Evolutionary conservation across 345 rosid species (phyloP).

Genomic region (Hibiscus tridactylites): DNA sequence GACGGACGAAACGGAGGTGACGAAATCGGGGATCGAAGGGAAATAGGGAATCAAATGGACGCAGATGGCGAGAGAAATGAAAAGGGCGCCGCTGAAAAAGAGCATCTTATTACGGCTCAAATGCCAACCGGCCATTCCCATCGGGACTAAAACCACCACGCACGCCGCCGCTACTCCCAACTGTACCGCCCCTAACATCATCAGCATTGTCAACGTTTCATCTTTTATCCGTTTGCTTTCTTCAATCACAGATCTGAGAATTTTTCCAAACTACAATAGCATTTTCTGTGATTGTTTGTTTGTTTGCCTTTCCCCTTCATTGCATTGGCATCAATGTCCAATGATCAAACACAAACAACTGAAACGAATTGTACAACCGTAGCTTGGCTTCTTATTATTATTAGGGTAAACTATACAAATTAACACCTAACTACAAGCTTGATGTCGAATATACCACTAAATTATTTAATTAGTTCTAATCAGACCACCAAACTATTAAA

Average conservation of each 20-base stretch:
- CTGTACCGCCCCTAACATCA: background rate
- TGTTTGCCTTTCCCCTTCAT: background rate
- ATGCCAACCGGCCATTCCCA: constrained; percentile 2
- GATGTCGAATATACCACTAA: too few species aligned
- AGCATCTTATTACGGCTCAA: background rate
- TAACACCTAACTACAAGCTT: too few species aligned
- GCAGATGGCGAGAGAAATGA: background rate
- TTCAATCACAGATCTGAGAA: background rate
- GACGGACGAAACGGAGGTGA: background rate
- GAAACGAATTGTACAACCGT: background rate
- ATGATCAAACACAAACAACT: background rate
- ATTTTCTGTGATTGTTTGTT: background rate
- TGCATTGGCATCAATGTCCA: background rate
- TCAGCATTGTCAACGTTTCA: background rate
- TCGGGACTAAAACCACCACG: background rate
- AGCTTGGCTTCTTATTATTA: background rate
- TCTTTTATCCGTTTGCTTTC: background rate
- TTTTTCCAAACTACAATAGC: background rate
- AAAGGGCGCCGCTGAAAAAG: background rate
- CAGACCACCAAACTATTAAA: too few species aligned
- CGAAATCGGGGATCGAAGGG: background rate
- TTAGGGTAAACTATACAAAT: background rate
- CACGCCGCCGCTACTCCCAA: background rate
- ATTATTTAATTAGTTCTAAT: too few species aligned
- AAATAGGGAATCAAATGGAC: background rate